Evolutionary conservation across 1,284 basidiomycete species (phyloP).

Genomic region (Tilletia horrida): DNA sequence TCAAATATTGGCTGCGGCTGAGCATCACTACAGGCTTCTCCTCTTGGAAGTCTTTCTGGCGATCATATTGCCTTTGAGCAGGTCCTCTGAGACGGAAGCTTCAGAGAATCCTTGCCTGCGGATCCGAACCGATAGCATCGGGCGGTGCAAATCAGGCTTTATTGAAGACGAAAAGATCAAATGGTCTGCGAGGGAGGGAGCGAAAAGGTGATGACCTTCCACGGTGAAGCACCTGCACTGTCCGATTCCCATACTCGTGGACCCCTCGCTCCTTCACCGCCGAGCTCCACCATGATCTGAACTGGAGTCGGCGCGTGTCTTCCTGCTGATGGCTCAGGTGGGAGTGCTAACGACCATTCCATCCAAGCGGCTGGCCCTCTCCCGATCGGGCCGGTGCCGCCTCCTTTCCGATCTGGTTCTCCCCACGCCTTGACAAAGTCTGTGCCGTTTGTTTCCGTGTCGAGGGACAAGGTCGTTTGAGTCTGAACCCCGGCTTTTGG

Average conservation of each 20-base stretch:
- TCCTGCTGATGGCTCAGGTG: not conserved
- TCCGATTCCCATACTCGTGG: conserved; percentile 2
- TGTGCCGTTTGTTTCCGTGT: not conserved
- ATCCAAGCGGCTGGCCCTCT: conserved; percentile 4
- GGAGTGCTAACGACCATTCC: not conserved
- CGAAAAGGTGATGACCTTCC: conserved; percentile 13
- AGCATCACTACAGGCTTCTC: too few relatives aligned
- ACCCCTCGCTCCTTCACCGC: not conserved
- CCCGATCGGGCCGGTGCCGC: not conserved
- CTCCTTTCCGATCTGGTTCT: conserved; percentile 2
- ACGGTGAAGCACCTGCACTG: not conserved
- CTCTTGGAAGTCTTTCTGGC: too few relatives aligned
- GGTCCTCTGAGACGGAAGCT: too few relatives aligned
- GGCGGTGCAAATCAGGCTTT: too few relatives aligned
- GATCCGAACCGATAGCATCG: too few relatives aligned
- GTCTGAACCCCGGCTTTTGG: not conserved
- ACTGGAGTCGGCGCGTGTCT: not conserved
- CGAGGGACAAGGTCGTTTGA: too few relatives aligned
- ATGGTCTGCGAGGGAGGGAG: not conserved
- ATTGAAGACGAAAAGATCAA: too few relatives aligned
- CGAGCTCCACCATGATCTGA: conserved; percentile 11
- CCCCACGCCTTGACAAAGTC: conserved; percentile 6
- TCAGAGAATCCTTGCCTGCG: too few relatives aligned
- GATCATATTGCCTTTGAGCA: too few relatives aligned
- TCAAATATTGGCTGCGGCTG: too few relatives aligned